Evolutionary conservation across 495 filamentous ascomycete genomes (phyloP), one percentile per base, ranked within the genome.

Genomic region (Annulohypoxylon nitens): DNA sequence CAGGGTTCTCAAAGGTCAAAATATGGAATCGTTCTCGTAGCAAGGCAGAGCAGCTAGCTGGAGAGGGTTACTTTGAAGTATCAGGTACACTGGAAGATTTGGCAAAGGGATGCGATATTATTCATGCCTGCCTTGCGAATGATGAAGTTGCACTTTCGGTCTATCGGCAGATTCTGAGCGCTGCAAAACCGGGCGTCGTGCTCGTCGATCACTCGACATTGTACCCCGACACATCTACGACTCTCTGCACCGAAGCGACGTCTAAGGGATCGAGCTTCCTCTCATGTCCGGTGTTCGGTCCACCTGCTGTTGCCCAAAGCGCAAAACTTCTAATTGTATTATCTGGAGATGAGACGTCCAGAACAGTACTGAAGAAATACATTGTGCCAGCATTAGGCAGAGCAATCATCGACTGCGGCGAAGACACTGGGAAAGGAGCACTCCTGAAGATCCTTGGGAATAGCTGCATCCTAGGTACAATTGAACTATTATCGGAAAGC

Each of bases 11-110:
- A 45, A 65, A 57, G 23, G 62, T 65, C 14, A 65, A 65, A 25
- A 37, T 65, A 45, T 65, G 62, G 62, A 65, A 65, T 45, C 62
- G 62, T 18, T 65, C 62, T 57, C 62, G 50, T 25, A n/a, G 62
- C 11, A 65, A 65, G 16, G 50, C 50, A 37, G 37, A 65, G 8
- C 47, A 64, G 14, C 62, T 65, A 16, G 50, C 23, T 4, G 23
- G 11, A 59, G 34, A 59, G 1, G 55, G 55, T 12, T 59, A 43
- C 18, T 59, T 59, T 16, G 55, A 59, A 43, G 20, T 59, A 26
- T 39, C 55, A 41, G 55, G 41, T 20, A 59, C 55, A 41, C 12
- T 59, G 18, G 55, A 59, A 59, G 55, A 23, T 34, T 23, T 59
- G 20, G 36, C 36, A 26, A 59, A 59, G 36, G 7, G 18, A 18